Evolutionary conservation across 1,284 basidiomycete species (phyloP).

Genomic region (Ustilago hordei): DNA sequence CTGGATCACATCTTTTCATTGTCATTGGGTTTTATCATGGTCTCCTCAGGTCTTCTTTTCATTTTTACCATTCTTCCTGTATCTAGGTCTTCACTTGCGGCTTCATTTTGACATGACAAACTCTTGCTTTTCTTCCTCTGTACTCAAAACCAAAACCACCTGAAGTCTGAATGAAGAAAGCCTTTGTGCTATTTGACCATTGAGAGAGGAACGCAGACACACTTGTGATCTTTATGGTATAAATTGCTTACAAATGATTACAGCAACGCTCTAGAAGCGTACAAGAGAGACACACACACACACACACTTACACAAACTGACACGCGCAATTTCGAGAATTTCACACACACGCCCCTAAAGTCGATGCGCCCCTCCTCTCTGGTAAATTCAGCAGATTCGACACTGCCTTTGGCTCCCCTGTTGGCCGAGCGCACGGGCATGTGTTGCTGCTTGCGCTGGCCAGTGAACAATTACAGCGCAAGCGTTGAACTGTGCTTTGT

Average conservation of each 20-base stretch:
- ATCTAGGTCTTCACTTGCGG: slow-evolving; percentile 9
- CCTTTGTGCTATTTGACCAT: not conserved
- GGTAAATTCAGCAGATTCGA: slow-evolving; percentile 8
- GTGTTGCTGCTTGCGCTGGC: slow-evolving; percentile 9
- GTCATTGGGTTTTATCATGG: slow-evolving; percentile 1
- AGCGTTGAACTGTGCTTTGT: slow-evolving; percentile 1
- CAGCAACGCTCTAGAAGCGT: not conserved
- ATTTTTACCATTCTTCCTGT: not conserved
- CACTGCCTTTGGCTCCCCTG: slow-evolving; percentile 6
- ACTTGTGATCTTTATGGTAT: not conserved
- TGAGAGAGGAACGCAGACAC: not conserved
- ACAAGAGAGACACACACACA: not conserved
- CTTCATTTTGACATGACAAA: slow-evolving; percentile 12
- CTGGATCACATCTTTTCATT: not conserved
- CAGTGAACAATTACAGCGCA: not conserved
- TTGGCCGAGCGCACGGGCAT: slow-evolving; percentile 11
- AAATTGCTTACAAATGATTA: slow-evolving; percentile 17
- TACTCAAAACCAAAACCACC: too few relatives aligned
- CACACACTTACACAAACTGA: not conserved
- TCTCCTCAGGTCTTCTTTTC: slow-evolving; percentile 3
- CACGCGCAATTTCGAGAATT: slow-evolving; percentile 1
- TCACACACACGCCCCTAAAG: slow-evolving; percentile 9
- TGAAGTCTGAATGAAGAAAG: not conserved
- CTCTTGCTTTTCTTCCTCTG: not conserved
- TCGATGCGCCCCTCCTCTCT: slow-evolving; percentile 4